A percentile compares a stretch with the other conserved stretches of the same genome.
phyloP scores from a whole-genome alignment of 2,329 filamentous ascomycete genomes.

The Hymenoscyphus fraxineus region DNA sequence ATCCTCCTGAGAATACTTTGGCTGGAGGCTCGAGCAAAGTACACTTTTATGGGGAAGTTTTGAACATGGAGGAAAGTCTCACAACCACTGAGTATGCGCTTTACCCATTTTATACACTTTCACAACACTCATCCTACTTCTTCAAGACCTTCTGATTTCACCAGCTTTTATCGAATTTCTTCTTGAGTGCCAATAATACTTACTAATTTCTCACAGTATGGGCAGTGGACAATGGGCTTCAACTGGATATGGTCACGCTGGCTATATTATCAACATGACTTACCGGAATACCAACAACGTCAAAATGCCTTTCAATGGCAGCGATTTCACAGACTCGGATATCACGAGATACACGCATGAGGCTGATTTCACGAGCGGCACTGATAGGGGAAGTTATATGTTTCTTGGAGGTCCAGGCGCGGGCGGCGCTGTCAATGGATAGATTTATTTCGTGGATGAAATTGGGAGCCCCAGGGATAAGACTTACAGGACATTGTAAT shows the following conservation, averaged over 20 bases:
- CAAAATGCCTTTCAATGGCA: background rate
- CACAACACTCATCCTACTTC: background rate
- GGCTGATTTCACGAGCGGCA: constrained; percentile 7
- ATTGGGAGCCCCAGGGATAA: background rate
- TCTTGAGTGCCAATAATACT: background rate
- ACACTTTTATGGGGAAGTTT: constrained; percentile 19
- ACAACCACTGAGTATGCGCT: constrained; percentile 19
- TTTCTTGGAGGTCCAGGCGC: constrained; percentile 20
- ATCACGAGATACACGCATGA: constrained; percentile 10
- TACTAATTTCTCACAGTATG: background rate
- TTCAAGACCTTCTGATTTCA: no score
- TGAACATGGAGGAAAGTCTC: constrained; percentile 11
- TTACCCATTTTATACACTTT: constrained; percentile 1
- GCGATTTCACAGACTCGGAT: background rate
- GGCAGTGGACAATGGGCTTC: background rate
- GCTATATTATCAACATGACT: background rate
- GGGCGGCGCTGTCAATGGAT: constrained; percentile 17
- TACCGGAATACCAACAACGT: background rate
- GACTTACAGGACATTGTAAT: background rate
- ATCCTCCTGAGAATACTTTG: constrained; percentile 7
- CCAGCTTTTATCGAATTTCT: background rate
- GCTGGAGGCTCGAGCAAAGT: constrained; percentile 11
- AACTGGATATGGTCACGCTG: background rate
- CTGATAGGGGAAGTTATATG: constrained; percentile 12
- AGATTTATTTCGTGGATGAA: background rate